Evolutionary conservation across 192 early-diverging fungal species (phyloP).

Genomic region (Backusella mclennaniae): DNA sequence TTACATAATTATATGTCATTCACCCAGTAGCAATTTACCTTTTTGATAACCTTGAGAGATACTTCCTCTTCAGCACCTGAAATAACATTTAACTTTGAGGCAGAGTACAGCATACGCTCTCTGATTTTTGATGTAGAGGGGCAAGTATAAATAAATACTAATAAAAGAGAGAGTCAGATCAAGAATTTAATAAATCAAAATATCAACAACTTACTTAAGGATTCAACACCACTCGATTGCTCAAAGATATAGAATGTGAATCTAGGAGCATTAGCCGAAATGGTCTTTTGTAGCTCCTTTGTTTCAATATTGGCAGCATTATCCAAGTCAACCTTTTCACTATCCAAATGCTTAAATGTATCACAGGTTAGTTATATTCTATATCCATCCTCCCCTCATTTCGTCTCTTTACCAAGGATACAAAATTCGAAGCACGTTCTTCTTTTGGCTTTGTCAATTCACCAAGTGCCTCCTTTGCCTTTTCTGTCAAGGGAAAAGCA

Average conservation of each 20-base stretch:
- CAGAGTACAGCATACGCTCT: conserved; percentile 89
- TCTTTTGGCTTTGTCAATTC: conserved; percentile 42
- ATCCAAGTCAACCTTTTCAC: conserved; percentile 56
- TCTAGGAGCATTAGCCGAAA: conserved; percentile 65
- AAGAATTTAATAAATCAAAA: conserved; percentile 1
- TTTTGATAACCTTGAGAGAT: conserved; percentile 59
- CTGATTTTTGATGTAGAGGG: conserved; percentile 80
- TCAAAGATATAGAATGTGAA: conserved; percentile 64
- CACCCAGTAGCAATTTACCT: conserved; percentile 32
- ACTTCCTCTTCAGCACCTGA: conserved; percentile 50
- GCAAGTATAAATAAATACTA: conserved; percentile 88
- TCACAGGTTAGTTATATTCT: too few relatives aligned
- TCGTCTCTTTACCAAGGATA: conserved; percentile 45
- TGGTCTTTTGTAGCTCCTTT: conserved; percentile 43
- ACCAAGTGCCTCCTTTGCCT: conserved; percentile 59
- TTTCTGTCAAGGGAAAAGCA: conserved; percentile 58
- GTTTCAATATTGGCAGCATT: conserved; percentile 41
- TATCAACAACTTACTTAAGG: conserved; percentile 39
- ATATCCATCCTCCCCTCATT: background rate
- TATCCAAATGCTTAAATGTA: conserved; percentile 44
- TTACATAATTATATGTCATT: background rate
- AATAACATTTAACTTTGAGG: conserved; percentile 64
- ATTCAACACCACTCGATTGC: conserved; percentile 48
- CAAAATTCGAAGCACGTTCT: conserved; percentile 56
- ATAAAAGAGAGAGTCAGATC: background rate